A percentile compares a stretch with the other conserved stretches of the same genome.
Conservation (phyloP, 1,284 basidiomycete species). For the Apiotrichum porosum region DNA sequence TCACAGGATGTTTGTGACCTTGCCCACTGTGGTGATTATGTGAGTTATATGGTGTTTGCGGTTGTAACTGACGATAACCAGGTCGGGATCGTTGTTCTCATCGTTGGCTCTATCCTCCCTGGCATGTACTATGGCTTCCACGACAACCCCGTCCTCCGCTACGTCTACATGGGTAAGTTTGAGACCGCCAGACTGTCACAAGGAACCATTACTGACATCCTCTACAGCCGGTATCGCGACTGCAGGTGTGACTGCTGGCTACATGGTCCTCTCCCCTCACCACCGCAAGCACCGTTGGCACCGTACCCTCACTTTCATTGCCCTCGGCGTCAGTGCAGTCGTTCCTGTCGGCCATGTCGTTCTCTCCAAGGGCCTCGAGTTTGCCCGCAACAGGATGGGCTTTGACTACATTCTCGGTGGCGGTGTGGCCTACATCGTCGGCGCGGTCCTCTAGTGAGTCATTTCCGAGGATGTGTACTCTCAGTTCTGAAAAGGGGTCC, state of each 20-base stretch:
- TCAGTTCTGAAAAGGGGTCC: no score
- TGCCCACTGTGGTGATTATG: conserved; percentile 48
- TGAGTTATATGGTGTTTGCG: conserved; percentile 19
- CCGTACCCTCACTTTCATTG: conserved; percentile 74
- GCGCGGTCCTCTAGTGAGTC: conserved; percentile 76
- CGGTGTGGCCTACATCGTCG: conserved; percentile 64
- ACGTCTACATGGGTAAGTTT: conserved; percentile 51
- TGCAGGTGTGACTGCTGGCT: conserved; percentile 27
- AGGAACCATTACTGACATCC: no score
- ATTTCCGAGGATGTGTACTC: no score
- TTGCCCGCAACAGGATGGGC: conserved; percentile 61
- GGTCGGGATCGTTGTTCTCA: conserved; percentile 56
- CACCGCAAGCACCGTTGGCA: conserved; percentile 71
- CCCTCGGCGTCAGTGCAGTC: conserved; percentile 67
- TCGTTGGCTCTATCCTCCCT: conserved; percentile 75
- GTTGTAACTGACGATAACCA: conserved; percentile 7
- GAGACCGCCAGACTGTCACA: not conserved
- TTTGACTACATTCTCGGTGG: conserved; percentile 63
- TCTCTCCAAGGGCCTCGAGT: conserved; percentile 56
- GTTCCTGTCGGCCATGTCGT: conserved; percentile 68
- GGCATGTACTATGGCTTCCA: conserved; percentile 53
- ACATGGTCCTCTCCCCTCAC: conserved; percentile 66
- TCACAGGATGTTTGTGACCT: conserved; percentile 57
- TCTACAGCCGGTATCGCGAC: conserved; percentile 25
- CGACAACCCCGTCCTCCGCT: conserved; percentile 25